Percentiles rank a stretch among this genome's conserved stretches.
Conservation (phyloP, 2,329 filamentous ascomycete species). For the Coleophoma cylindrospora region DNA sequence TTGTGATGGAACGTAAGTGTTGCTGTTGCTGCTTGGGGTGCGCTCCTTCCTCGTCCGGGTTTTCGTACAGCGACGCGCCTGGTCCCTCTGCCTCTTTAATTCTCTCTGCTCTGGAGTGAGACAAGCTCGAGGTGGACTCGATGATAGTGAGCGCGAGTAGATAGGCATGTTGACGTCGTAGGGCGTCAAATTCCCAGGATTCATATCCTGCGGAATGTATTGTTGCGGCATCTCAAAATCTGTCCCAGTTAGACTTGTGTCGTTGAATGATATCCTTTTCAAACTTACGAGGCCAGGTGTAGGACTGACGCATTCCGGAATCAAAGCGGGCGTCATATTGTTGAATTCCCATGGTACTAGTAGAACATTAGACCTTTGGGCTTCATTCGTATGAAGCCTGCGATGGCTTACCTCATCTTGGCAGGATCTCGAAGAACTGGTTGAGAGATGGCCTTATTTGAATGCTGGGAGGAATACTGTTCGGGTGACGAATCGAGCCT, state of each 20-base stretch:
- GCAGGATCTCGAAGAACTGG: constrained; percentile 10
- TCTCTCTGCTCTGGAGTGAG: constrained; percentile 57
- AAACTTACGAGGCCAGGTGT: not conserved
- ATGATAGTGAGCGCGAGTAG: constrained; percentile 34
- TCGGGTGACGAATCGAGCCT: constrained; percentile 17
- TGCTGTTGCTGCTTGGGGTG: constrained; percentile 19
- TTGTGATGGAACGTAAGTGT: constrained; percentile 25
- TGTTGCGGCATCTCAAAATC: constrained; percentile 25
- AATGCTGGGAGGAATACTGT: constrained; percentile 8
- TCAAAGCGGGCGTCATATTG: constrained; percentile 26
- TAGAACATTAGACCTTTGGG: constrained; percentile 6
- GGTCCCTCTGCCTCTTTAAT: constrained; percentile 56
- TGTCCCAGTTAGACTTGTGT: constrained; percentile 13
- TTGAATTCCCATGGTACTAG: constrained; percentile 24
- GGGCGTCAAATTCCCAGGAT: constrained; percentile 18
- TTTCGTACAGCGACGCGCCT: constrained; percentile 53
- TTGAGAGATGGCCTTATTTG: not conserved
- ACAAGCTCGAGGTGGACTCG: constrained; percentile 49
- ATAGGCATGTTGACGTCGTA: constrained; percentile 23
- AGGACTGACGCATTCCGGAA: constrained; percentile 10
- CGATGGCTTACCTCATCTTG: constrained; percentile 21
- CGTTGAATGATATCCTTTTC: not conserved
- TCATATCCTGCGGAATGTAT: constrained; percentile 17
- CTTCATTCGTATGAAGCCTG: not conserved
- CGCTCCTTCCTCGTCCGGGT: constrained; percentile 43